Evolutionary conservation across 495 filamentous ascomycete genomes (phyloP).

Genomic region (Aspergillus campestris): DNA sequence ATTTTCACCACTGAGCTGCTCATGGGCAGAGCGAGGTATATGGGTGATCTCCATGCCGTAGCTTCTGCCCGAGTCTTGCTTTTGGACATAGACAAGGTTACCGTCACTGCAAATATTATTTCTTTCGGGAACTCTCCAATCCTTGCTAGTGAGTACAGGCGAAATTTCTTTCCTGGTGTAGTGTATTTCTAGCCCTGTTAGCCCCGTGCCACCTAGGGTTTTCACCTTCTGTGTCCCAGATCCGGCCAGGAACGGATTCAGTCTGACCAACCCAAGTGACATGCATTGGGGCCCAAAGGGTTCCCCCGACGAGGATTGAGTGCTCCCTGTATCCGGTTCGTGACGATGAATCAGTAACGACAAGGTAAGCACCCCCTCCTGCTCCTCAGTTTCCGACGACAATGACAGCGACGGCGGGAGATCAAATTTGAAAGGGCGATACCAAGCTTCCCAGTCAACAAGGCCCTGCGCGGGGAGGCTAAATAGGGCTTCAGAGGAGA

Average conservation of each 20-base stretch:
- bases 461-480: not conserved
- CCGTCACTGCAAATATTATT: too few species aligned
- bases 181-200: not conserved
- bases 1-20: not conserved
- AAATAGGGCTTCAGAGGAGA: not conserved
- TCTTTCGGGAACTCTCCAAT: too few species aligned
- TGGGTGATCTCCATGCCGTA: constrained; percentile 1
- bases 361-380: too few species aligned
- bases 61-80: constrained; percentile 1
- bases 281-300: too few species aligned
- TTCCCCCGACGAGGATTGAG: too few species aligned
- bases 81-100: constrained; percentile 1
- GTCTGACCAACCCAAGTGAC: too few species aligned
- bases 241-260: too few species aligned
- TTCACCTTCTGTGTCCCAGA: not conserved
- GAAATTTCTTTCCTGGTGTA: not conserved
- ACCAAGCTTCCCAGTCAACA: not conserved
- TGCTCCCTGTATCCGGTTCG: too few species aligned
- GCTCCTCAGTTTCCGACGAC: too few species aligned
- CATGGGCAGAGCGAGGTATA: not conserved
- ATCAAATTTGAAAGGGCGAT: constrained; percentile 1
- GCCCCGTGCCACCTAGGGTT: not conserved
- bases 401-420: not conserved
- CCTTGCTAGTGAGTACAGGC: not conserved
- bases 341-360: too few species aligned